Percentiles rank a stretch among this genome's conserved stretches.
Evolutionary conservation across 2,329 filamentous ascomycete species (phyloP).

Genomic region (Arthrobotrys iridis): DNA sequence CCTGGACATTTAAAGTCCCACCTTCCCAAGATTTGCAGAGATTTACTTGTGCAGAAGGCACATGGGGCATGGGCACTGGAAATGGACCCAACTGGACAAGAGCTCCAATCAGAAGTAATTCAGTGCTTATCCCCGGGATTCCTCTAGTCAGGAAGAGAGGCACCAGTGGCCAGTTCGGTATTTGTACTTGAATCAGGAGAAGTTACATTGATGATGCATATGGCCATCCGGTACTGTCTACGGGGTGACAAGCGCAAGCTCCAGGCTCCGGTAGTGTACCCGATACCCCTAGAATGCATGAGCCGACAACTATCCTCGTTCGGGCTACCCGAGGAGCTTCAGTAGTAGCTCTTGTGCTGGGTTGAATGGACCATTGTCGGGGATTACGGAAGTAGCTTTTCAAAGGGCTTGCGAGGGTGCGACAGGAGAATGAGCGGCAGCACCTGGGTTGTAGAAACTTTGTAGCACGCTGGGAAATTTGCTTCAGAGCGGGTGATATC

Average conservation of each 20-base stretch:
- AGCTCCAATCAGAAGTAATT: constrained; percentile 46
- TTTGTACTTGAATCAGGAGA: constrained; percentile 25
- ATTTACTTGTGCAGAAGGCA: constrained; percentile 27
- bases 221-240: constrained; percentile 20
- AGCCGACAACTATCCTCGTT: constrained; percentile 22
- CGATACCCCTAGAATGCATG: constrained; percentile 38
- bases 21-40: constrained; percentile 45
- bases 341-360: neutral
- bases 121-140: neutral
- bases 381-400: constrained; percentile 7
- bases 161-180: neutral
- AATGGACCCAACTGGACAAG: constrained; percentile 18
- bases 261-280: constrained; percentile 36
- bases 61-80: constrained; percentile 20
- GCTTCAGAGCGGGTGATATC: neutral
- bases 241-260: constrained; percentile 16
- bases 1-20: constrained; percentile 8
- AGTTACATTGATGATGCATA: constrained; percentile 13
- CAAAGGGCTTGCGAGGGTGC: too few species aligned
- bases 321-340: constrained; percentile 14
- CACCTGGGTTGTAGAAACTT: too few species aligned
- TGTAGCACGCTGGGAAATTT: too few species aligned
- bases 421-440: too few species aligned
- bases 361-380: constrained; percentile 10
- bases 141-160: neutral